Evolutionary conservation across 768 basidiomycete species (phyloP).

Genomic region (Clavaria fumosa): DNA sequence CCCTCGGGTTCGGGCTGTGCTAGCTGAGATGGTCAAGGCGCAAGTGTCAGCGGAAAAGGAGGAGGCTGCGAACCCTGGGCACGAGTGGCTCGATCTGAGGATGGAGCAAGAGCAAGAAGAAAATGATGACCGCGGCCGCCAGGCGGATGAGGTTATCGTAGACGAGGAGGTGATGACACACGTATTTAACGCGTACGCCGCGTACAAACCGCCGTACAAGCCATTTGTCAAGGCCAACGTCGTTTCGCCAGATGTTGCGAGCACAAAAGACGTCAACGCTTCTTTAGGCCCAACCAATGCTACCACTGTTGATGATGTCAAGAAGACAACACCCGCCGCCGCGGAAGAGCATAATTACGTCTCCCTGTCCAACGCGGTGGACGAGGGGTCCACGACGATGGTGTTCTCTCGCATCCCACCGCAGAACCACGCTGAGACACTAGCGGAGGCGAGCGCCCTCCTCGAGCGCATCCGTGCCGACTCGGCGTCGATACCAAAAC

Average conservation of each 20-base stretch:
- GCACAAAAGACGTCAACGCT: background rate
- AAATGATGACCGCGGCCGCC: constrained; percentile 9
- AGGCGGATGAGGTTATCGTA: constrained; percentile 8
- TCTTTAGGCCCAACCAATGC: constrained; percentile 1
- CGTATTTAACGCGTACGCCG: constrained; percentile 76
- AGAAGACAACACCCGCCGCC: constrained; percentile 8
- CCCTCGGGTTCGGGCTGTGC: constrained; percentile 70
- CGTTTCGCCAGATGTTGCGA: constrained; percentile 14
- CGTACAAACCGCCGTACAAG: constrained; percentile 58
- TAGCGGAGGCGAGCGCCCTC: constrained; percentile 52
- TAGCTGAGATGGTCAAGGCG: constrained; percentile 60
- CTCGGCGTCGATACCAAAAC: too few relatives aligned
- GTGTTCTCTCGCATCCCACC: constrained; percentile 47
- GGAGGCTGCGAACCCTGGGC: too few relatives aligned
- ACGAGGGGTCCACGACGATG: too few relatives aligned
- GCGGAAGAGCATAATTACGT: constrained; percentile 11
- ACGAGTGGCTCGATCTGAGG: too few relatives aligned
- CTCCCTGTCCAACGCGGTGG: too few relatives aligned
- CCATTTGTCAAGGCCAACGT: constrained; percentile 36
- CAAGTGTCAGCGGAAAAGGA: constrained; percentile 9
- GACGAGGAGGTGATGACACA: constrained; percentile 67
- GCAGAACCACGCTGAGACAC: constrained; percentile 54
- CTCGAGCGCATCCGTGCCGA: constrained; percentile 46
- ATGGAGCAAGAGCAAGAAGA: too few relatives aligned
- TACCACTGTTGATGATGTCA: too few relatives aligned